These are phyloP conservation scores for Wickerhamiella occidentalis DNA, from an alignment of 805 yeast genomes.

Conservation along the genomic window DNA sequence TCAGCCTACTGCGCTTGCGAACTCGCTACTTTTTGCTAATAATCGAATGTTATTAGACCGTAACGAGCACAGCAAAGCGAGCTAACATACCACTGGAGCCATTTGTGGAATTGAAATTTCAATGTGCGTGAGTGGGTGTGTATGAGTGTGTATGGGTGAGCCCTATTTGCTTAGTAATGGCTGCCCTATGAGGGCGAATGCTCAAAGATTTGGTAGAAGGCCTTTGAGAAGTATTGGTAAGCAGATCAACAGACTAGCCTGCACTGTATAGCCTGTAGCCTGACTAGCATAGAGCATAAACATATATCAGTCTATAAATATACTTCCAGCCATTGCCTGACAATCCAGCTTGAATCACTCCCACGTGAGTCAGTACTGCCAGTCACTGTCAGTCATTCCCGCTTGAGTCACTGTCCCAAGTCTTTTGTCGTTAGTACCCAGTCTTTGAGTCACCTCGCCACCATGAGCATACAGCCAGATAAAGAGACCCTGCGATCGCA, in stretches of 20 bases:
- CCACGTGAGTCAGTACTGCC: too few species aligned
- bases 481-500: conserved; percentile 35
- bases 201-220: not conserved
- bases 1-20: conserved; percentile 60
- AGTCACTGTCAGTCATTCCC: too few species aligned
- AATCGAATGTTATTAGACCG: conserved; percentile 5
- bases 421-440: too few species aligned
- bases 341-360: too few species aligned
- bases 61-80: conserved; percentile 32
- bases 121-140: conserved; percentile 1
- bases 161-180: conserved; percentile 10
- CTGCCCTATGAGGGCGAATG: not conserved
- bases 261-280: too few species aligned
- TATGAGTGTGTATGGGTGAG: too few species aligned
- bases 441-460: not conserved
- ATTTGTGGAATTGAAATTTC: conserved; percentile 30
- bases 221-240: too few species aligned
- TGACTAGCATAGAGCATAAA: too few species aligned
- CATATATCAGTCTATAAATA: too few species aligned
- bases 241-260: too few species aligned
- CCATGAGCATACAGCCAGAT: conserved; percentile 36
- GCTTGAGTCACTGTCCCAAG: too few species aligned
- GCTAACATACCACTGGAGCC: conserved; percentile 86
- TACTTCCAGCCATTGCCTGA: too few species aligned
- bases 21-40: conserved; percentile 12